These are phyloP conservation scores for Gliomastix tumulicola DNA, from an alignment of 2,329 filamentous ascomycete genomes.

Conservation along the genomic window DNA sequence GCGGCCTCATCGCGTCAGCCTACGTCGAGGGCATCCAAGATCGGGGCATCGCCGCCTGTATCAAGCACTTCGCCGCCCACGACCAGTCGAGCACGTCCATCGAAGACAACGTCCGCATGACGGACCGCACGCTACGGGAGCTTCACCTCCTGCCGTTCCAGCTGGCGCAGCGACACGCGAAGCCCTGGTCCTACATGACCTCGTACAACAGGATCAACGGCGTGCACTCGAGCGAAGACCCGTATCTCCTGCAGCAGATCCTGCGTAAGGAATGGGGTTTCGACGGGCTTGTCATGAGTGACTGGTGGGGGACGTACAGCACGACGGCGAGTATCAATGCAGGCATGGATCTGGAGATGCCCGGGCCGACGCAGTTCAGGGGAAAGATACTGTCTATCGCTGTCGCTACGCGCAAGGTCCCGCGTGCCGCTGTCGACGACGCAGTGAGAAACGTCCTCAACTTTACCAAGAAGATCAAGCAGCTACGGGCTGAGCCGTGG, in stretches of 20 bases:
- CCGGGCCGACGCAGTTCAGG: conserved; percentile 43
- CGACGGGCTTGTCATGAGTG: conserved; percentile 47
- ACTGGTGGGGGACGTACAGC: conserved; percentile 53
- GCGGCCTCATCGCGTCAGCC: conserved; percentile 64
- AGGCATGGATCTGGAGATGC: conserved; percentile 56
- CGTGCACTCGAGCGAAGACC: conserved; percentile 45
- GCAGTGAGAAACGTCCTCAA: conserved; percentile 49
- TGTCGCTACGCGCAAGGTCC: conserved; percentile 48
- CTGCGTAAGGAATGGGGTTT: conserved; percentile 51
- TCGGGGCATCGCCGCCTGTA: conserved; percentile 66
- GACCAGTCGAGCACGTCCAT: conserved; percentile 34
- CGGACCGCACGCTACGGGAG: conserved; percentile 24
- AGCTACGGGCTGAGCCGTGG: too few species aligned
- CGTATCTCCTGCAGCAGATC: conserved; percentile 41
- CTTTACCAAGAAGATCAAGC: conserved; percentile 45
- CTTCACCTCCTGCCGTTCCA: conserved; percentile 53
- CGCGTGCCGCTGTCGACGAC: conserved; percentile 46
- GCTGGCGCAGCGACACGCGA: conserved; percentile 42
- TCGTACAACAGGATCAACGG: conserved; percentile 54
- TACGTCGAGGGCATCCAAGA: conserved; percentile 70
- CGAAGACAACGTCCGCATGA: conserved; percentile 12
- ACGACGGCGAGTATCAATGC: conserved; percentile 41
- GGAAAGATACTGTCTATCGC: conserved; percentile 43
- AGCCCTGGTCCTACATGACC: conserved; percentile 50
- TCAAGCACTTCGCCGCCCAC: conserved; percentile 66